Evolutionary conservation across 1,284 basidiomycete genomes (phyloP).

Genomic region (Testicularia cyperi): DNA sequence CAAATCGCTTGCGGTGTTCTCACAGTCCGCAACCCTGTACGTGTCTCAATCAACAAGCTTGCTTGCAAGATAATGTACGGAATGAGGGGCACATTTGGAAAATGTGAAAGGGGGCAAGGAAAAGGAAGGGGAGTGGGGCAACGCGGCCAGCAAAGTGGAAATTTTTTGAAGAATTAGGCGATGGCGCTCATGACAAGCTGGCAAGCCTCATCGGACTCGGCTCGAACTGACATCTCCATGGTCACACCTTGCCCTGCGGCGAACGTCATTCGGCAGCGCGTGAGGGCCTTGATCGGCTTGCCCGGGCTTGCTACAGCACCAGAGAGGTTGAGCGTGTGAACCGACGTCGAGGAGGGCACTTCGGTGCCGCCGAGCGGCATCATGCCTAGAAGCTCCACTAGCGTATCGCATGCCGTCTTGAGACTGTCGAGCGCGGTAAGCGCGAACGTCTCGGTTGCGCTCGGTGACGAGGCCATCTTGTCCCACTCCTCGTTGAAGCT

Average conservation of each 20-base stretch:
- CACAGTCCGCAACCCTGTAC: too few relatives aligned
- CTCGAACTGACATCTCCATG: constrained; percentile 87
- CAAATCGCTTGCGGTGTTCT: too few relatives aligned
- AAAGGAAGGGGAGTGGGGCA: not conserved
- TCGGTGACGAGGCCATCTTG: constrained; percentile 66
- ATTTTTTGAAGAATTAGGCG: constrained; percentile 32
- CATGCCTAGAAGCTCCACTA: constrained; percentile 94
- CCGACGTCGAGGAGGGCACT: constrained; percentile 69
- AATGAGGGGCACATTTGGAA: too few relatives aligned
- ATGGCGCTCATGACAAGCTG: constrained; percentile 88
- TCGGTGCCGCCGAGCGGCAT: constrained; percentile 74
- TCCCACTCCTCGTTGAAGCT: constrained; percentile 96
- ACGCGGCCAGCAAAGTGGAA: too few relatives aligned
- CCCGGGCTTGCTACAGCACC: constrained; percentile 82
- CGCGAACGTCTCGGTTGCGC: constrained; percentile 87
- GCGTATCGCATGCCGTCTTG: constrained; percentile 81
- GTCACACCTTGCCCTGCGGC: constrained; percentile 88
- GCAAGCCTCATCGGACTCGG: constrained; percentile 82
- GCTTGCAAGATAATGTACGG: too few relatives aligned
- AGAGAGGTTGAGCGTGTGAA: constrained; percentile 91
- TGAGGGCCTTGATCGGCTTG: constrained; percentile 82
- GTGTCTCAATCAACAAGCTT: too few relatives aligned
- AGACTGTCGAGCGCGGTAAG: constrained; percentile 89
- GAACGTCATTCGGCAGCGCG: constrained; percentile 92
- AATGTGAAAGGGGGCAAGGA: not conserved